Evolutionary conservation across 2,329 filamentous ascomycete species (phyloP).

Genomic region (Fusarium sp.): DNA sequence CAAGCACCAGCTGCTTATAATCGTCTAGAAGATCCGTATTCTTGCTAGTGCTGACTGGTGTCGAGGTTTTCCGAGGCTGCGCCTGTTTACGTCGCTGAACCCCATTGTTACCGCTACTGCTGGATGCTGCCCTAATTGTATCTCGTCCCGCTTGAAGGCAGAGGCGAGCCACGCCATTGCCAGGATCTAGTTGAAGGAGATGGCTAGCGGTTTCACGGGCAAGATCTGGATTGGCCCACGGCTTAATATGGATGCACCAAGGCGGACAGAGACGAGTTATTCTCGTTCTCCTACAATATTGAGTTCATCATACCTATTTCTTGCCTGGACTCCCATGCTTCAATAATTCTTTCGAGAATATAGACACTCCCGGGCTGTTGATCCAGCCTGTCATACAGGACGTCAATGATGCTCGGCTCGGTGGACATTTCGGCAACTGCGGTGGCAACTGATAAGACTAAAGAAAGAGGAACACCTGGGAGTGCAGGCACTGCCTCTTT

Average conservation of each 20-base stretch:
- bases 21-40: neutral
- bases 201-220: neutral
- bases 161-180: neutral
- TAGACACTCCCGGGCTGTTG: neutral
- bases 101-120: neutral
- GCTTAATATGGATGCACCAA: neutral
- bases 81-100: neutral
- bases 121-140: neutral
- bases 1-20: neutral
- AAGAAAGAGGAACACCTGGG: neutral
- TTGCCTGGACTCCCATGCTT: neutral
- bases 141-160: neutral
- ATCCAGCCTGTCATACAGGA: conserved; percentile 3
- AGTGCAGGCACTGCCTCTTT: neutral
- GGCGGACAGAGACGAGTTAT: neutral
- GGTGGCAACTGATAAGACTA: neutral
- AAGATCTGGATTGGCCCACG: neutral
- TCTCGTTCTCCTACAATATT: neutral
- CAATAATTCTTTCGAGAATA: neutral
- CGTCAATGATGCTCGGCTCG: neutral
- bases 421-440: neutral
- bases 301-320: neutral
- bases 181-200: neutral
- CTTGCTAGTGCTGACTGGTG: neutral
- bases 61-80: neutral